These are phyloP conservation scores for Amanita exitialis DNA, from an alignment of 768 basidiomycete species.

Conservation along the genomic window DNA sequence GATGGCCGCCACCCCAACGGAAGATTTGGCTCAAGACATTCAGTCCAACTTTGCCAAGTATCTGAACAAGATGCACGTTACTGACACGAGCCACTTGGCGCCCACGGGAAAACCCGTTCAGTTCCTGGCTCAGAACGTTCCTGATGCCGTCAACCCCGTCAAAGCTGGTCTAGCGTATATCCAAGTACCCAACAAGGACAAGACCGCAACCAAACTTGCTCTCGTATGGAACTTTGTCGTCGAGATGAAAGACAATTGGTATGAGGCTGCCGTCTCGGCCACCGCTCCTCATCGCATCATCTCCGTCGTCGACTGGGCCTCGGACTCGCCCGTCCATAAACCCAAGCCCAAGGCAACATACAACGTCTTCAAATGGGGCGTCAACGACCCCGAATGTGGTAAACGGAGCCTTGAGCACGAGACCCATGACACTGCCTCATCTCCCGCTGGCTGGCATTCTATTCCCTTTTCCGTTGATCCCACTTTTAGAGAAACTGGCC, in stretches of 20 bases:
- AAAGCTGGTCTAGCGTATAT: slow-evolving; percentile 73
- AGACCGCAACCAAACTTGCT: slow-evolving; percentile 48
- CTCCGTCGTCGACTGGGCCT: slow-evolving; percentile 92
- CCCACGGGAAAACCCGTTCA: slow-evolving; percentile 27
- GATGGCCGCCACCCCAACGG: slow-evolving; percentile 55
- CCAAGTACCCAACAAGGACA: slow-evolving; percentile 61
- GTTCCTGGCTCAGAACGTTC: slow-evolving; percentile 48
- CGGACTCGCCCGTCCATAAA: slow-evolving; percentile 52
- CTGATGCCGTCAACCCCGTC: slow-evolving; percentile 72
- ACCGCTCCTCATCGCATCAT: slow-evolving; percentile 68
- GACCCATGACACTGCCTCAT: slow-evolving; percentile 68
- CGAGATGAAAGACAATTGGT: slow-evolving; percentile 94
- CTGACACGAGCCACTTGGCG: slow-evolving; percentile 35
- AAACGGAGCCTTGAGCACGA: slow-evolving; percentile 48
- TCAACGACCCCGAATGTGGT: slow-evolving; percentile 77
- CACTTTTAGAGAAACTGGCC: slow-evolving; percentile 10
- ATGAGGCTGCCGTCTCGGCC: slow-evolving; percentile 79
- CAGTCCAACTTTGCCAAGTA: slow-evolving; percentile 37
- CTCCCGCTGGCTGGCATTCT: slow-evolving; percentile 88
- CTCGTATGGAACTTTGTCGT: slow-evolving; percentile 93
- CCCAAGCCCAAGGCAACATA: slow-evolving; percentile 40
- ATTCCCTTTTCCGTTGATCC: slow-evolving; percentile 71
- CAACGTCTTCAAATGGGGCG: slow-evolving; percentile 69
- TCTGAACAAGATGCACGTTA: slow-evolving; percentile 37
- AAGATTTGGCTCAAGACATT: slow-evolving; percentile 38